Conservation (phyloP, 2,329 filamentous ascomycete genomes). For the Cladosporium sp. region DNA sequence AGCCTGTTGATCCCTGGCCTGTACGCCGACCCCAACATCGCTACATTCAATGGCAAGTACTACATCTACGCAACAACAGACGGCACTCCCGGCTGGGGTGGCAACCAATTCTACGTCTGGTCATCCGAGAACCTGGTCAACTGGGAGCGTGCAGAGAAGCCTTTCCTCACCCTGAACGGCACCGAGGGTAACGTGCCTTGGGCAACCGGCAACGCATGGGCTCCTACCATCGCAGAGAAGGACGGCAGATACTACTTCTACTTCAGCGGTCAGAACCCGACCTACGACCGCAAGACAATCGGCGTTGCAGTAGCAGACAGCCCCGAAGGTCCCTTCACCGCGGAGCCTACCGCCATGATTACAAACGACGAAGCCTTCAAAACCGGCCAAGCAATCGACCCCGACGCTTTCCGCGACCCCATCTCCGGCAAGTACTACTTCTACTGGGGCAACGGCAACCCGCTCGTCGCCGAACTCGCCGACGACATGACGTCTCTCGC, state of each 20-base stretch:
- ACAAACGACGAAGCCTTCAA: constrained; percentile 29
- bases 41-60: constrained; percentile 45
- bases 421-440: constrained; percentile 31
- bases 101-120: constrained; percentile 52
- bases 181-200: constrained; percentile 43
- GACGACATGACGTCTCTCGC: constrained; percentile 52
- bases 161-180: constrained; percentile 50
- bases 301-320: constrained; percentile 30
- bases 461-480: constrained; percentile 45
- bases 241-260: constrained; percentile 35
- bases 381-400: constrained; percentile 32
- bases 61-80: constrained; percentile 53
- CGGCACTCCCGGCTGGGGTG: constrained; percentile 47
- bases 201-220: constrained; percentile 42
- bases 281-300: constrained; percentile 32
- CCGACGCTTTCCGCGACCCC: constrained; percentile 30
- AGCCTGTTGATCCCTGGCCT: constrained; percentile 25
- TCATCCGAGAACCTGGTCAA: constrained; percentile 46
- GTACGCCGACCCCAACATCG: constrained; percentile 51
- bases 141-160: constrained; percentile 45
- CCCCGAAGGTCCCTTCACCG: constrained; percentile 31
- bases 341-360: constrained; percentile 30
- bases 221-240: constrained; percentile 30
- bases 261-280: constrained; percentile 34
- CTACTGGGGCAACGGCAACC: constrained; percentile 42